These are phyloP conservation scores for Peronospora destructor DNA, from an alignment of 352 stramenopile genomes.

Conservation along the genomic window DNA sequence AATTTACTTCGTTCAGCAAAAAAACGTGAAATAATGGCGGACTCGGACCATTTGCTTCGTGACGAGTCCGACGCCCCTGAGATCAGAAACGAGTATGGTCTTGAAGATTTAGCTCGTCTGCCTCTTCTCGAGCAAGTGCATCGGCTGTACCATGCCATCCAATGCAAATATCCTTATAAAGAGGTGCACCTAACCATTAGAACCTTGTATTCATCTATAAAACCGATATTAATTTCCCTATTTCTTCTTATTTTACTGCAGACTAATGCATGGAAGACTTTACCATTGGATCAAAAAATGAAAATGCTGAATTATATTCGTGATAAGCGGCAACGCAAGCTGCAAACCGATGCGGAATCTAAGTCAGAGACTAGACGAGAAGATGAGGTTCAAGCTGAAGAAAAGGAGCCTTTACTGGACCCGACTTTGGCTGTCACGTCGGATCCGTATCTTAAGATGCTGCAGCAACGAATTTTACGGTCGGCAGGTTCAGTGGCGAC, in stretches of 20 bases:
- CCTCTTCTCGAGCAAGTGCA: conserved; percentile 82
- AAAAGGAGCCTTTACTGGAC: conserved; percentile 12
- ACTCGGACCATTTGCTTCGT: conserved; percentile 4
- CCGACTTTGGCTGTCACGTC: conserved; percentile 30
- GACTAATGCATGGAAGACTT: conserved; percentile 66
- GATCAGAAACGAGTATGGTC: conserved; percentile 56
- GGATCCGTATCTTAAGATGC: conserved; percentile 75
- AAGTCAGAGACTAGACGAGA: conserved; percentile 4
- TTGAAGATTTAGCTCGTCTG: conserved; percentile 52
- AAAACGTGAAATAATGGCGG: conserved; percentile 8
- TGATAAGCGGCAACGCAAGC: conserved; percentile 40
- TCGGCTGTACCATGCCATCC: conserved; percentile 77
- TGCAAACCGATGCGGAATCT: conserved; percentile 1
- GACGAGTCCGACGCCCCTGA: conserved; percentile 4
- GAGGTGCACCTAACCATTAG: conserved; percentile 31
- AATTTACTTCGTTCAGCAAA: not conserved
- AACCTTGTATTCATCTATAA: not conserved
- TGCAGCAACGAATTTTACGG: conserved; percentile 59
- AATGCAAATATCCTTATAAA: conserved; percentile 76
- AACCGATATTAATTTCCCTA: not conserved
- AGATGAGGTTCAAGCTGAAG: conserved; percentile 5
- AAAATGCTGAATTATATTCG: conserved; percentile 81
- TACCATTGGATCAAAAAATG: conserved; percentile 74
- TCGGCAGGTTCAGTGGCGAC: conserved; percentile 3
- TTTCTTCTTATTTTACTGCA: conserved; percentile 14